These are phyloP conservation scores for Geotrichum histeridarum DNA, from an alignment of 1,139 yeast species.

Conservation along the genomic window DNA sequence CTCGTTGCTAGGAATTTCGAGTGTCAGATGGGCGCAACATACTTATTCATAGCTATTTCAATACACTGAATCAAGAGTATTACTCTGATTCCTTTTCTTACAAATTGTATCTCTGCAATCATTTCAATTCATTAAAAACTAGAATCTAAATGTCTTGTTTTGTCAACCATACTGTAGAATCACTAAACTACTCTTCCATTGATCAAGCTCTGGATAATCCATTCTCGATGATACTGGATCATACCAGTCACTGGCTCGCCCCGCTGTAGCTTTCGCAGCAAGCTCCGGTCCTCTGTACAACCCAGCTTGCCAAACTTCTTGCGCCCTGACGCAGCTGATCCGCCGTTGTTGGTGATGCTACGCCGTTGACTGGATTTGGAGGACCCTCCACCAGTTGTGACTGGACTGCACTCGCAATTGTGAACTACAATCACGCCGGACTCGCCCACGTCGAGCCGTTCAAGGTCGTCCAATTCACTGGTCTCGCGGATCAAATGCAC, in stretches of 20 bases:
- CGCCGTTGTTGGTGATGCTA: not conserved
- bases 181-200: conserved; percentile 30
- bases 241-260: conserved; percentile 20
- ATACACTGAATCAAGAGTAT: no score
- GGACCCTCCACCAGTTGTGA: not conserved
- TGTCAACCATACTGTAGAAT: not conserved
- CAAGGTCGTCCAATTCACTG: not conserved
- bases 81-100: no score
- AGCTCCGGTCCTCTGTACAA: conserved; percentile 13
- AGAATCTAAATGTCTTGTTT: not conserved
- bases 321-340: not conserved
- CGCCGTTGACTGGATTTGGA: not conserved
- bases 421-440: conserved; percentile 3
- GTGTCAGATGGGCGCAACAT: conserved; percentile 58
- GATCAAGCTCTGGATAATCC: conserved; percentile 36
- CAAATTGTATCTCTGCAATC: no score
- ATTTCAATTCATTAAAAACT: no score
- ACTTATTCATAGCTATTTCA: not conserved
- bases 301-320: conserved; percentile 2
- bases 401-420: conserved; percentile 9
- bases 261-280: conserved; percentile 13
- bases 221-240: conserved; percentile 28
- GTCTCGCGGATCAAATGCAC: not conserved
- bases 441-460: not conserved
- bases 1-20: conserved; percentile 43